Evolutionary conservation across 2,329 filamentous ascomycete species (phyloP).

Genomic region (Fusarium pseudoanthophilum): DNA sequence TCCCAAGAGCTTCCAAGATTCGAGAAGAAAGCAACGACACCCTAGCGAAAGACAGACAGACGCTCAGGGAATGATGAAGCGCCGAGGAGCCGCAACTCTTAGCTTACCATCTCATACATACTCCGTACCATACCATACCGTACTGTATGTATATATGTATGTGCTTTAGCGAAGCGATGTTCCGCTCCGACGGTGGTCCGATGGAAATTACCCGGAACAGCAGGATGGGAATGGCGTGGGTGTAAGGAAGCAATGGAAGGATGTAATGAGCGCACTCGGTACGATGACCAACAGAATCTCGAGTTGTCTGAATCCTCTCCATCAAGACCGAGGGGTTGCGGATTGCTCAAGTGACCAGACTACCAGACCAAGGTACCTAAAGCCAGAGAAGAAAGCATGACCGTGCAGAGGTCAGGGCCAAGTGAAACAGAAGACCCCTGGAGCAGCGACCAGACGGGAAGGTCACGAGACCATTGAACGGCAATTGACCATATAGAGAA

Average conservation of each 20-base stretch:
- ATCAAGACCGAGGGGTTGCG: conserved; percentile 3
- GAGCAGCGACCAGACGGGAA: conserved; percentile 24
- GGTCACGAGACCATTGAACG: conserved; percentile 32
- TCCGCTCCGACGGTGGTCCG: not conserved
- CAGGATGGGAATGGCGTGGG: not conserved
- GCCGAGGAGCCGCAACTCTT: conserved; percentile 17
- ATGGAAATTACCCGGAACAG: conserved; percentile 3
- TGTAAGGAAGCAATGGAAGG: conserved; percentile 3
- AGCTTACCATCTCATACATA: not conserved
- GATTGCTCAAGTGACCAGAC: conserved; percentile 7
- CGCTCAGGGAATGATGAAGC: conserved; percentile 8
- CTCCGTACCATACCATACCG: no score
- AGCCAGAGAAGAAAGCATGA: not conserved
- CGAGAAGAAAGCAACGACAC: conserved; percentile 18
- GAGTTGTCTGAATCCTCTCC: not conserved
- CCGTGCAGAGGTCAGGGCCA: conserved; percentile 2
- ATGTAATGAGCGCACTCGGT: not conserved
- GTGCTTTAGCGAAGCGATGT: not conserved
- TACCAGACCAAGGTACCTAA: not conserved
- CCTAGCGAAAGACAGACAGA: conserved; percentile 5
- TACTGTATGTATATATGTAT: not conserved
- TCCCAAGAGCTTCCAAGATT: conserved; percentile 28
- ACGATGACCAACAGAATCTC: not conserved
- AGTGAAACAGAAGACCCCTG: conserved; percentile 22
- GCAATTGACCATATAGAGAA: conserved; percentile 17